Evolutionary conservation across 768 basidiomycete species (phyloP), one percentile per base, ranked within the genome.

Genomic region (Termitomyces sp.): DNA sequence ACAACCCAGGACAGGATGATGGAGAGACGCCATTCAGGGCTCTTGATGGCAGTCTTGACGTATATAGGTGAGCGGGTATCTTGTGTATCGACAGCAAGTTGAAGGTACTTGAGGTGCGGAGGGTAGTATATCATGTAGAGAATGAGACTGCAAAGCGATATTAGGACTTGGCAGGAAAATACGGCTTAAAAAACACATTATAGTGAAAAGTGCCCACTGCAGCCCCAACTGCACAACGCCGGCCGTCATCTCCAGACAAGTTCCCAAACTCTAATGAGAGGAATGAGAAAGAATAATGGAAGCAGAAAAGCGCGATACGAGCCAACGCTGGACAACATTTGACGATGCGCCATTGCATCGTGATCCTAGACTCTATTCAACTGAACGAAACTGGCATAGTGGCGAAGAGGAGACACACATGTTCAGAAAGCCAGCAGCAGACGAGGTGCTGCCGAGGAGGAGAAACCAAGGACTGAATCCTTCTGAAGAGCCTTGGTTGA

Each of bases 101-200:
- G 18, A 9, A 80, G 37, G 68, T 87, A 91, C 73, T 95, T 97
- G 68, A 89, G 84, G 66, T 91, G 84, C 6, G 80, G 73, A 0
- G 97, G 97, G 70, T 93, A 98, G 77, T 95, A 98, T 42, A 90
- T 76, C 76, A 99, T 87, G 75, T 91, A 98, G 2, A 99, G 83
- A 0, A 95, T 80, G 58, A 98, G 79, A 46, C 95, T 98, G 63
- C n/a, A 7, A 30, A 8, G 3, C 18, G 1, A 31, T 6, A 31
- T 53, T 31, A 30, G 27, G 39, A 20, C 3, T 41, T 30, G n/a
- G 13, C 20, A 1, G 39, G 2, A 42, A 27, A n/a, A 13, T 3
- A 12, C 41, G 27, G n/a, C 24, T 41, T 27, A 6, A 9, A 58
- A 80, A 89, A 56, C 64, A 95, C 95, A 97, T 87, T 54, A 91